Conservation (phyloP, 2,329 filamentous ascomycete genomes). For the Aspergillus sp. region DNA sequence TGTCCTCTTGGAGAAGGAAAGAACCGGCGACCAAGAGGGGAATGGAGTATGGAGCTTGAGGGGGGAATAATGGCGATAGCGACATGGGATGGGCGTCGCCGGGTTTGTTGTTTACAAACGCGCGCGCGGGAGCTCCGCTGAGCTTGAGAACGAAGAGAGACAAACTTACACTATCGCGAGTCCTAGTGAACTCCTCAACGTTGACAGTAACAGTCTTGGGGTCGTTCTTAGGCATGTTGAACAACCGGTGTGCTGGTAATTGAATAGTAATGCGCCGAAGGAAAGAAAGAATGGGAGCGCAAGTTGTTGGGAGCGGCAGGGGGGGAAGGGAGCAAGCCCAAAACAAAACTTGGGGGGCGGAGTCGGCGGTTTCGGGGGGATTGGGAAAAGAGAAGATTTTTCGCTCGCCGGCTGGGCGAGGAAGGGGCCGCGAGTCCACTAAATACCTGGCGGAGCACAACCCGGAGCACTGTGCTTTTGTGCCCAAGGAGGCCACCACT, state of each 20-base stretch:
- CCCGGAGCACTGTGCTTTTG: neutral
- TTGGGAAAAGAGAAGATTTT: conserved; percentile 19
- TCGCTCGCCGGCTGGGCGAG: conserved; percentile 20
- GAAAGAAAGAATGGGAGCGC: conserved; percentile 25
- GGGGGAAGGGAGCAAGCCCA: neutral
- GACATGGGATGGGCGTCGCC: neutral
- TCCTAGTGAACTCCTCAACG: conserved; percentile 74
- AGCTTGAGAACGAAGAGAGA: conserved; percentile 14
- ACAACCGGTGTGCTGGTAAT: conserved; percentile 39
- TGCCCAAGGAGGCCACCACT: neutral
- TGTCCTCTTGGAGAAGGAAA: neutral
- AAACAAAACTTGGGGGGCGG: conserved; percentile 7
- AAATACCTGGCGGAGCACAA: conserved; percentile 16
- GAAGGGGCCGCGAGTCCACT: conserved; percentile 16
- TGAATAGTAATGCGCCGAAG: conserved; percentile 36
- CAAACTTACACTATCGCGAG: conserved; percentile 74
- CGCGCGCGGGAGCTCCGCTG: neutral
- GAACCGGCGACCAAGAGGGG: neutral
- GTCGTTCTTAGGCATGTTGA: conserved; percentile 45
- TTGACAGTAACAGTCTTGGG: conserved; percentile 47
- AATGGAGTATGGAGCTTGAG: neutral
- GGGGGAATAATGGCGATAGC: neutral
- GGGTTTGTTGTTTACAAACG: conserved; percentile 3
- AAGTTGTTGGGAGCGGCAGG: conserved; percentile 38
- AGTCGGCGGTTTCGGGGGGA: conserved; percentile 14